These are phyloP conservation scores for Hippophae gyantsensis DNA, from an alignment of 306 rosid genomes.

Conservation along the genomic window DNA sequence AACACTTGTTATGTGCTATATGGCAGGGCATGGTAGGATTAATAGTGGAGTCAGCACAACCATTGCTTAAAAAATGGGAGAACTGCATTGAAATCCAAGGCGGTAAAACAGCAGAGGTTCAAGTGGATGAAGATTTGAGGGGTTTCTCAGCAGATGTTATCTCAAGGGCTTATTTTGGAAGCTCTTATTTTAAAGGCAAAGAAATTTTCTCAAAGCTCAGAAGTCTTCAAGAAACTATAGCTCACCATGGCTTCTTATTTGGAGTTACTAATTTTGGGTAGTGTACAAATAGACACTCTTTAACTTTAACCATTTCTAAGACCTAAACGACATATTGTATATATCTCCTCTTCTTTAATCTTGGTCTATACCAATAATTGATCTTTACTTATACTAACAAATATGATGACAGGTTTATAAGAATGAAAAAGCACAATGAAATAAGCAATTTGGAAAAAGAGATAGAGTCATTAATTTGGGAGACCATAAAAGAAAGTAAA, in stretches of 20 bases:
- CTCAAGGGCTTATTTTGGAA: slow-evolving; percentile 86
- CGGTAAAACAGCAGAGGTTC: slow-evolving; percentile 37
- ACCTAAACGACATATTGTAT: too few relatives aligned
- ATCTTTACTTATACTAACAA: too few relatives aligned
- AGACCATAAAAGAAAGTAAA: slow-evolving; percentile 50
- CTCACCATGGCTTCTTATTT: slow-evolving; percentile 50
- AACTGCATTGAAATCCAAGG: slow-evolving; percentile 33
- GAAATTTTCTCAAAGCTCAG: slow-evolving; percentile 74
- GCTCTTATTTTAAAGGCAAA: slow-evolving; percentile 61
- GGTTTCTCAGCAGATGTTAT: slow-evolving; percentile 76
- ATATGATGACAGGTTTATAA: slow-evolving; percentile 22
- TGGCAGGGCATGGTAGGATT: slow-evolving; percentile 72
- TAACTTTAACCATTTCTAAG: background rate
- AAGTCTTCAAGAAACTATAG: slow-evolving; percentile 45
- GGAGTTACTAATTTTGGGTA: slow-evolving; percentile 45
- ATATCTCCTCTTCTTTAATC: background rate
- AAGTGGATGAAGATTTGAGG: slow-evolving; percentile 60
- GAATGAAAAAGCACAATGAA: slow-evolving; percentile 31
- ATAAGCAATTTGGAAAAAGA: slow-evolving; percentile 48
- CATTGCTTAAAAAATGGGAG: slow-evolving; percentile 58
- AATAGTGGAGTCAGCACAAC: slow-evolving; percentile 59
- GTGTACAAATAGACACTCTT: background rate
- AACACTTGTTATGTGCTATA: background rate
- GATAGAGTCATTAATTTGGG: slow-evolving; percentile 76
- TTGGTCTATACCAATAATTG: too few relatives aligned